Conservation (phyloP, 352 stramenopile species). For the Phytopythium mirpurense region DNA sequence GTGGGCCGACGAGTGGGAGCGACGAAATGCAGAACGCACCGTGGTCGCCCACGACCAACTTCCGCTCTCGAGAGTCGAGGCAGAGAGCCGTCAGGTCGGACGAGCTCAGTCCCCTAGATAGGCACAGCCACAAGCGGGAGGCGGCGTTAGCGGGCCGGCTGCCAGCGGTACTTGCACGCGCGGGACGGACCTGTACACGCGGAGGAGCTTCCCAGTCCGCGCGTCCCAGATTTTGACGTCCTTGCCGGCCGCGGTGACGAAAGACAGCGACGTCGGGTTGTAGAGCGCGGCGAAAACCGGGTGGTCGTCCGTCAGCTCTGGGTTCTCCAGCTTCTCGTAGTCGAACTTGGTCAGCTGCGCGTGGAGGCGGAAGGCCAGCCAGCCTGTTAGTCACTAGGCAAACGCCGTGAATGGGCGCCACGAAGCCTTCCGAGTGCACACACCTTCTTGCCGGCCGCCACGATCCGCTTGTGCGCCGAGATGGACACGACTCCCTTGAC, state of each 20-base stretch:
- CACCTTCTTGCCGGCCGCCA: constrained; percentile 72
- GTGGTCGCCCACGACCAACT: constrained; percentile 85
- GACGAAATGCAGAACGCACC: too few relatives aligned
- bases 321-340: constrained; percentile 85
- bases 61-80: constrained; percentile 78
- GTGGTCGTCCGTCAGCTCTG: constrained; percentile 80
- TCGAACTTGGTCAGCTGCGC: constrained; percentile 71
- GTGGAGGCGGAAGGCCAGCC: background rate
- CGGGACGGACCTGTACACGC: constrained; percentile 60
- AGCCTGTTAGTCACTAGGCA: too few relatives aligned
- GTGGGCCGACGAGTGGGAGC: too few relatives aligned
- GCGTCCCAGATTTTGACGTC: constrained; percentile 89
- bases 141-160: too few relatives aligned
- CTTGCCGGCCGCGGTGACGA: constrained; percentile 72
- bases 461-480: constrained; percentile 64
- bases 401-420: background rate
- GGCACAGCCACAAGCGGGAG: background rate
- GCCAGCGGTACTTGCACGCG: too few relatives aligned
- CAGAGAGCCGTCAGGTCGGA: constrained; percentile 76
- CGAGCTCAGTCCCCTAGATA: constrained; percentile 45
- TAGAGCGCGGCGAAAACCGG: constrained; percentile 79
- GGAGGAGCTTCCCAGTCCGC: constrained; percentile 67
- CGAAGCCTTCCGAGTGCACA: background rate
- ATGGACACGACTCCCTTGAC: constrained; percentile 75
- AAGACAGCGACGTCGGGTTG: constrained; percentile 84